Evolutionary conservation across 106 monocot species (phyloP), one percentile per base, ranked within the genome.

Genomic region (Apostasia shenzhenica): DNA sequence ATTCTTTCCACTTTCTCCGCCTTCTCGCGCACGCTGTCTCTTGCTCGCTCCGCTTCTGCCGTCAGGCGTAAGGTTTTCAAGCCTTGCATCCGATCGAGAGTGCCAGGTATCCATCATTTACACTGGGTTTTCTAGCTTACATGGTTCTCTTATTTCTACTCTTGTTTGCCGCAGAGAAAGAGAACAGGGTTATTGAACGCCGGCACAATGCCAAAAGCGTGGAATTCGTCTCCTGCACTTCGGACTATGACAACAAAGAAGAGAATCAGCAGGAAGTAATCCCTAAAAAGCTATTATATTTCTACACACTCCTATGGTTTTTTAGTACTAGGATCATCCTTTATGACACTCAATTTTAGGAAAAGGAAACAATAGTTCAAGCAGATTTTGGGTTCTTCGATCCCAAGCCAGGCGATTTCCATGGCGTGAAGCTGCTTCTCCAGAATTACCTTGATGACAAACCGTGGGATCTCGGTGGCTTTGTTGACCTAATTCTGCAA

Each of bases 301-400:
- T 14, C 48, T 8, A 26, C 48, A 48, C n/a, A 7, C n/a, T 7
- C 37, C 8, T 65, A 26, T 44, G 5, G 41, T 12, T 45, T 62
- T 49, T 0, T 65, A 48, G 42, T 49, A 2, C 48, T 48, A 65
- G n/a, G 65, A 11, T 65, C 37, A 6, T 8, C 43, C 39, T 45
- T 62, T 62, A 8, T 37, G 48, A 46, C 48, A 49, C 48, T 48
- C n/a, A 1, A 45, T 26, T 41, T 52, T 48, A 48, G 37, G 5
- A 8, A 2, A 56, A 80, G 80, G 8, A 54, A 46, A 72, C 77
- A 38, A 85, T 69, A 26, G 84, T 99, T 54, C 89, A 93, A 71
- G 89, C 83, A 48, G 90, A 93, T 79, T 87, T 99, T 65, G 93
- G 73, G n/a, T 99, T 99, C 81, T 99, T 87, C 49, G 97, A 99